Base-by-base conservation (phyloP, 2,329 filamentous ascomycete genomes). In the Biscogniauxia marginata region DNA sequence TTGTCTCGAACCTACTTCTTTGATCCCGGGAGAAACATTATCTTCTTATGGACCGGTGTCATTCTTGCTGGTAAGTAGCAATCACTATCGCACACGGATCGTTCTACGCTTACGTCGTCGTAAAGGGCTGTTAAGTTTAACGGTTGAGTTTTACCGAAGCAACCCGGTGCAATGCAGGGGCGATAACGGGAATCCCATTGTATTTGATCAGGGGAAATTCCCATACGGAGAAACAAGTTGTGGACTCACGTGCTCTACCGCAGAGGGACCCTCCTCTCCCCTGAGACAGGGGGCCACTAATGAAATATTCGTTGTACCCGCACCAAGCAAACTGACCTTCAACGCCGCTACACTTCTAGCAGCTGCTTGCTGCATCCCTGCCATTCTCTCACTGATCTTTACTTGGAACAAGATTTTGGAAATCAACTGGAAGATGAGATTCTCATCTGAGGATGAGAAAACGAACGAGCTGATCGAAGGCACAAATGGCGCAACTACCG, bases 401-500 rank as follows among this genome's bases (percentile, higher is more conserved):
- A 87, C 84, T 71, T 84, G 82, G 80, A 81, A 84, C 59, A 87
- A 85, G 63, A 86, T 89, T 4, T 68, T 86, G 1, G 79, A 86
- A 57, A 78, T 80, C 50, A 87, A 87, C 56, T 86, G 83, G 82
- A 82, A 77, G 59, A 74, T 69, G 44, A 70, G 73, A 0, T 77
- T 76, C 43, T 73, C 74, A 1, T 63, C 70, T 24, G 61, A 69
- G 7, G 63, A 67, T 19, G 65, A 69, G 5, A 59, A 69, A 9
- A 62, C 62, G 1, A 69, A 82, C 45, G 68, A 78, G 43, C 63
- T 66, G 0, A 82, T 84, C 18, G 73, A 78, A 49, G 81, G 79
- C 9, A 83, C 81, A 2, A 84, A 85, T 44, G 79, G 79, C 2
- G 80, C 82, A 0, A 85, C 83, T 0, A 67, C 74, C 0, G 69